phyloP scores from a whole-genome alignment of 176 grass and related monocot genomes.

The Eremochloa ophiuroides region DNA sequence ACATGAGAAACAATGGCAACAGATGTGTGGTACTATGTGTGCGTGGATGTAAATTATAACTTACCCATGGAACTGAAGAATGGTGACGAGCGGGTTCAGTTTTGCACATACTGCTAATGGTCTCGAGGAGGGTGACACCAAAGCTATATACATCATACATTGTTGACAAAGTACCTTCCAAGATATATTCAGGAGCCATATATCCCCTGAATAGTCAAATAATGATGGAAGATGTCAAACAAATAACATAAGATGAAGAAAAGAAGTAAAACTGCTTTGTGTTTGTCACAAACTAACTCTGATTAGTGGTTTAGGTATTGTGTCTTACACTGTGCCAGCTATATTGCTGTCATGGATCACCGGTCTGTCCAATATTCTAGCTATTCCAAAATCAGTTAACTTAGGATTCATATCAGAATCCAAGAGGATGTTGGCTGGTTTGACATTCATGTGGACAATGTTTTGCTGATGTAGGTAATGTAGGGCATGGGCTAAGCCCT shows the following conservation, averaged over 20 bases:
- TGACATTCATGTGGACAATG: slow-evolving; percentile 22
- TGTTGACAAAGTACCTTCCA: neutral
- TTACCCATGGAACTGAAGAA: neutral
- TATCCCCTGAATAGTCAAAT: neutral
- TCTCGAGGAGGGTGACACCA: neutral
- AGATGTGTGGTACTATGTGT: neutral
- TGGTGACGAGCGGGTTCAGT: neutral
- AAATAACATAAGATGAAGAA: neutral
- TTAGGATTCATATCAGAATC: slow-evolving; percentile 30
- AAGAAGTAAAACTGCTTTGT: neutral
- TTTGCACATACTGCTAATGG: neutral
- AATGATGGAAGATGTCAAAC: neutral
- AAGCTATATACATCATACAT: neutral
- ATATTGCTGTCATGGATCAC: neutral
- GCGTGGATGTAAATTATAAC: neutral
- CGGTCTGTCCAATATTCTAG: neutral
- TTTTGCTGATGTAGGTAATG: neutral
- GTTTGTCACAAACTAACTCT: neutral
- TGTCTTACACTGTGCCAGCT: neutral
- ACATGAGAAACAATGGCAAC: too few relatives aligned
- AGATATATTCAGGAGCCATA: neutral
- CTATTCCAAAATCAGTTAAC: slow-evolving; percentile 8
- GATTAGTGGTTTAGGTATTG: neutral
- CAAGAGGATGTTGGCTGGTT: slow-evolving; percentile 13
- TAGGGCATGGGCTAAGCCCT: neutral